A percentile compares a stretch with the other conserved stretches of the same genome.
Conservation (phyloP, 2,329 filamentous ascomycete species). For the Cryphonectria radicalis region DNA sequence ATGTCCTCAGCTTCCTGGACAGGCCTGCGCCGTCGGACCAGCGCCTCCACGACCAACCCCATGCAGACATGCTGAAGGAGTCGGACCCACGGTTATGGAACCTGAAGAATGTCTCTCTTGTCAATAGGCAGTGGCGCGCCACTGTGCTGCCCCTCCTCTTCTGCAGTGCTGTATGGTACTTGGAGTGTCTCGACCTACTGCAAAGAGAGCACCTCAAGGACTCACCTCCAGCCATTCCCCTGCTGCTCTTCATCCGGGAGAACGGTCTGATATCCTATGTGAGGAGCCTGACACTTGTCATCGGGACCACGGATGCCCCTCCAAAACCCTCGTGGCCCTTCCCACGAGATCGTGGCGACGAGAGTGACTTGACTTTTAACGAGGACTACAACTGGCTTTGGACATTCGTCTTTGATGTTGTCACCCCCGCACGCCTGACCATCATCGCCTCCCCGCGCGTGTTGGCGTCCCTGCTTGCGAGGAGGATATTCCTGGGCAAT, state of each 20-base stretch:
- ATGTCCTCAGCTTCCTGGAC: slow-evolving; percentile 61
- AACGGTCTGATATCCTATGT: slow-evolving; percentile 46
- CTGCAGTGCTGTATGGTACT: slow-evolving; percentile 45
- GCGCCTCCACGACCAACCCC: slow-evolving; percentile 56
- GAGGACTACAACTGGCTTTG: slow-evolving; percentile 54
- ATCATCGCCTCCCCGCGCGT: slow-evolving; percentile 65
- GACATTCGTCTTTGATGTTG: slow-evolving; percentile 56
- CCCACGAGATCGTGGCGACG: neutral
- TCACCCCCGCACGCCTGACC: slow-evolving; percentile 59
- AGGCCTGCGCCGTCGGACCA: slow-evolving; percentile 51
- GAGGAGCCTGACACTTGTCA: slow-evolving; percentile 45
- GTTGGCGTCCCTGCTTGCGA: slow-evolving; percentile 64
- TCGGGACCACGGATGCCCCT: slow-evolving; percentile 19
- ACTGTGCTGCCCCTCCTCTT: slow-evolving; percentile 61
- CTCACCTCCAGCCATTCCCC: slow-evolving; percentile 38
- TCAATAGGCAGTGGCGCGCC: slow-evolving; percentile 58
- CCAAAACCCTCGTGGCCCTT: slow-evolving; percentile 15
- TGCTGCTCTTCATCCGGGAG: slow-evolving; percentile 45
- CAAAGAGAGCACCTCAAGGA: slow-evolving; percentile 32
- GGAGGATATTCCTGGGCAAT: slow-evolving; percentile 59
- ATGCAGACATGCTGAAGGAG: slow-evolving; percentile 40
- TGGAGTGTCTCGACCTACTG: slow-evolving; percentile 39
- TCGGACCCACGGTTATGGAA: slow-evolving; percentile 35
- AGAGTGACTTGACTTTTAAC: slow-evolving; percentile 27
- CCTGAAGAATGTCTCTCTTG: slow-evolving; percentile 62